Base-by-base conservation (phyloP, 2,329 filamentous ascomycete genomes). In the Penicillium sp. region DNA sequence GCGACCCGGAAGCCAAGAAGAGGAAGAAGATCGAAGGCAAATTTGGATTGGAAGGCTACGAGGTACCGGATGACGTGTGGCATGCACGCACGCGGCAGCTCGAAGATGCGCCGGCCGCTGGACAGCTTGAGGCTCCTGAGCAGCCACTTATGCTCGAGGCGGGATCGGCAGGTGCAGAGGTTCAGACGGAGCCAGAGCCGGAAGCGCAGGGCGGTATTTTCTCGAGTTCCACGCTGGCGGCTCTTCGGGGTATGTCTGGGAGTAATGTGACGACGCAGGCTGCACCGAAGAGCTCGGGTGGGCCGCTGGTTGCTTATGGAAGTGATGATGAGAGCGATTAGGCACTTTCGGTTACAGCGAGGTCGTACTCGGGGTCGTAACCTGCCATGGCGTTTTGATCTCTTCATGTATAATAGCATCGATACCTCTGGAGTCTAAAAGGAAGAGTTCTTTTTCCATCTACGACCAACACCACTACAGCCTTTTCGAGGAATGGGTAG, bases 11-110 rank as follows among this genome's bases (percentile, higher is more conserved):
- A 68, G 90, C 92, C 41, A 85, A 88, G 71, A 98, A 97, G 80
- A 83, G 93, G 69, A 87, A 94, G 75, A 96, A 91, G 77, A 87
- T 96, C 27, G 92, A 97, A 74, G 92, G 92, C 51, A 88, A 85
- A 22, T 98, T 96, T 71, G 94, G 93, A 0, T 76, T 99, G 47
- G 85, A 94, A 55, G 94, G 93, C 1, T 98, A 97, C 73, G 91
- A 98, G 70, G 93, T 93, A 1, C 93, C 94, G 0, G 95, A 99
- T 72, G 89, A 95, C 62, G 87, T 99, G 27, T 96, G 96, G 85
- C 96, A 93, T 76, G 91, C 92, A 0, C 84, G 90, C 49, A 91
- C 93, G 37, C 85, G 87, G 66, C 87, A 89, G 63, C 74, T 88
- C 31, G 87, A 90, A 69, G 81, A 87, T 50, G 82, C 89, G 66